Evolutionary conservation across 352 stramenopile species (phyloP), one percentile per base, ranked within the genome.

Genomic region (Phytophthora sansomeana): DNA sequence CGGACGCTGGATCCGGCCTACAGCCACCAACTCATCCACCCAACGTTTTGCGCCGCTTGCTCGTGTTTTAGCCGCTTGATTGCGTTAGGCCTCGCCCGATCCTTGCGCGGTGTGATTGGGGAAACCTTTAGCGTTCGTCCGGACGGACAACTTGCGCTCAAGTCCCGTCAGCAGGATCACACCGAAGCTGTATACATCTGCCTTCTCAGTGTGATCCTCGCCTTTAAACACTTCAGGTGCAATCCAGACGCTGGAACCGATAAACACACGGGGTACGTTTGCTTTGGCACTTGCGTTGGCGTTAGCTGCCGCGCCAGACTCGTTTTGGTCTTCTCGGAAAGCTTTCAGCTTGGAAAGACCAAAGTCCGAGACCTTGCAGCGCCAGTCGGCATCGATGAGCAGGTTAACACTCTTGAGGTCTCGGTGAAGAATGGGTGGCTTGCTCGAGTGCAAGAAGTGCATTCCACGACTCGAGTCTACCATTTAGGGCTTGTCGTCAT

Each of bases 341-440:
- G 84, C 85, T 54, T 96, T 96, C 38, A 97, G 79, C 53, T 91
- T 89, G 36, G 80, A 93, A 8, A 97, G 78, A 2, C 92, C 91
- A 75, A 97, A 96, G 56, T 97, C 92, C 5, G 83, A 93, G 10
- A 98, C 89, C 51, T 97, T 97, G 70, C 86, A 96, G 3, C 84
- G 83, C 86, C 91, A 96, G 61, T 96, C 83, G 6, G 87, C 78
- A 66, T 95, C 83, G 32, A 98, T 91, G 1, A 98, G 78, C 19
- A 98, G 54, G 59, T 98, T 98, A 24, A 96, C 83, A 8, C 83
- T 92, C 74, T 97, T 97, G 29, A 97, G 77, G 46, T 98, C 91
- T 46, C 88, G 89, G 54, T 97, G 92, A 13, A 98, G 77, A 64
- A 98, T 93, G 11, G 87, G 88, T 16, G 90, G 89, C 50, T 78